Percentiles rank a stretch among this genome's conserved stretches.
These are phyloP conservation scores for Claviceps pusilla DNA, from an alignment of 2,329 filamentous ascomycete species.

Conservation along the genomic window DNA sequence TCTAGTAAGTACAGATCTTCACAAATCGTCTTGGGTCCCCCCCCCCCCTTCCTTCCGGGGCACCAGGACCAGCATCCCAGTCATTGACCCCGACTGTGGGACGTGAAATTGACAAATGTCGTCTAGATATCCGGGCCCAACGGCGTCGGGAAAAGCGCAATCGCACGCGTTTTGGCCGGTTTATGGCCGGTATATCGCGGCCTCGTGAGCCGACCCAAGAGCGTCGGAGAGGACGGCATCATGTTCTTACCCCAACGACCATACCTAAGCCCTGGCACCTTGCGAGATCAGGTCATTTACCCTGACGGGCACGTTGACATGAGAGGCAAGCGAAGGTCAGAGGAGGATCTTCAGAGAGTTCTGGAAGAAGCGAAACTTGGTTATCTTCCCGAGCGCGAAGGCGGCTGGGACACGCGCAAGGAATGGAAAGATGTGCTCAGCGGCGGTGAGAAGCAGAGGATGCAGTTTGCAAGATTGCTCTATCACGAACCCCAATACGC, in stretches of 20 bases:
- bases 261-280: conserved; percentile 79
- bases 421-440: conserved; percentile 98
- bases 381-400: conserved; percentile 82
- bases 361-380: conserved; percentile 75
- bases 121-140: conserved; percentile 74
- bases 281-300: conserved; percentile 95
- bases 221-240: conserved; percentile 71
- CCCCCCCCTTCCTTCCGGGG: neutral
- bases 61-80: neutral
- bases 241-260: conserved; percentile 96
- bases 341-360: conserved; percentile 61
- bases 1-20: conserved; percentile 32
- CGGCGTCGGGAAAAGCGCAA: conserved; percentile 82
- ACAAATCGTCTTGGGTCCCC: neutral
- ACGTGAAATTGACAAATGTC: conserved; percentile 7
- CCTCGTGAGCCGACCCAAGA: conserved; percentile 73
- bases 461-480: conserved; percentile 76
- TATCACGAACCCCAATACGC: conserved; percentile 94
- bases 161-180: conserved; percentile 74
- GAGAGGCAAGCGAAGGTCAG: conserved; percentile 62
- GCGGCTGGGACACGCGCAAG: conserved; percentile 91
- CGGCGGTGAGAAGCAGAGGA: conserved; percentile 91
- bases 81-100: neutral
- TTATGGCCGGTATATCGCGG: conserved; percentile 95
- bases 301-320: conserved; percentile 91